Percentiles rank a stretch among this genome's conserved stretches.
Conservation (phyloP, 257 asterid genomes). For the Nicotiana sylvestris region DNA sequence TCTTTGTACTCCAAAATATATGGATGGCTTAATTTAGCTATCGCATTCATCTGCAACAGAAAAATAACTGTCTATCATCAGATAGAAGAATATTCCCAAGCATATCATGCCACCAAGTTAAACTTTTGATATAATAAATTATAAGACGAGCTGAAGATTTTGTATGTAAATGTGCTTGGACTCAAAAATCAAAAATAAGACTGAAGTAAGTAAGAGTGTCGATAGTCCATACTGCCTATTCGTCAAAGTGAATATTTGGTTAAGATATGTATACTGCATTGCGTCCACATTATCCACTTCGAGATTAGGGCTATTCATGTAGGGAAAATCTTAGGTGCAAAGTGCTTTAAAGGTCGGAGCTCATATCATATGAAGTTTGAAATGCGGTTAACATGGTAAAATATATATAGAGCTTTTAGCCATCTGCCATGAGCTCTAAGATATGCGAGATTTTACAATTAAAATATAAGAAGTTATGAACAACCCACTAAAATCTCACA, state of each 20-base stretch:
- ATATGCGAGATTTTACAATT: no score
- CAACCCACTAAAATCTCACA: no score
- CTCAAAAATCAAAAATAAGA: not conserved
- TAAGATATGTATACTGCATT: not conserved
- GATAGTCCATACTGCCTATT: not conserved
- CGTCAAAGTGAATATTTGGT: not conserved
- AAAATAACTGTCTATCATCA: not conserved
- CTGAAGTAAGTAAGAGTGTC: not conserved
- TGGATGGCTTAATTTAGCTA: constrained; percentile 67
- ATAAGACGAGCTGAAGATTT: not conserved
- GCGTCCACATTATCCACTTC: not conserved
- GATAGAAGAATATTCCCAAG: not conserved
- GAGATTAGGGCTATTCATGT: not conserved
- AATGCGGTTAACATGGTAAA: not conserved
- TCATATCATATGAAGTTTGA: not conserved
- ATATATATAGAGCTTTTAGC: not conserved
- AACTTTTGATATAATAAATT: not conserved
- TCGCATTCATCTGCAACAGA: constrained; percentile 61
- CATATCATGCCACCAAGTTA: not conserved
- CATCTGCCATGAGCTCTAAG: not conserved
- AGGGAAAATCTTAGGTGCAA: not conserved
- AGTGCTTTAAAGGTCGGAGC: not conserved
- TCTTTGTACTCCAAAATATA: constrained; percentile 81
- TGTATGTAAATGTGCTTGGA: not conserved
- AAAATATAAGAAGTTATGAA: no score